Evolutionary conservation across 345 rosid species (phyloP).

Genomic region (Alliaria petiolata): DNA sequence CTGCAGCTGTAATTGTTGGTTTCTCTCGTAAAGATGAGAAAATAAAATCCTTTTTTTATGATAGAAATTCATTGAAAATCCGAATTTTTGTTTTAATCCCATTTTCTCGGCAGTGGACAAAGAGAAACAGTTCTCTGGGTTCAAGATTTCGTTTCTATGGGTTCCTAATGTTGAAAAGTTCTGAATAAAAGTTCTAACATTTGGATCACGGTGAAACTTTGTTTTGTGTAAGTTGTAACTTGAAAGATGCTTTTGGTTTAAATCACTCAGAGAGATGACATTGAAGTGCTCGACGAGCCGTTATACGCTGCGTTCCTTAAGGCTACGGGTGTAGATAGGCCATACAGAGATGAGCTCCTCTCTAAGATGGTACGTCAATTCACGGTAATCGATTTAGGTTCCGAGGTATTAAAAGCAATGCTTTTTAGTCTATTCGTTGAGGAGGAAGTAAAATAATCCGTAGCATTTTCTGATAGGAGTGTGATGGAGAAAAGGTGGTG

Average conservation of each 20-base stretch:
- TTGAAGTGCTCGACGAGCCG: slow-evolving; percentile 75
- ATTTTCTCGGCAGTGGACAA: background rate
- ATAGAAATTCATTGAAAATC: background rate
- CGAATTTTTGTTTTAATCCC: background rate
- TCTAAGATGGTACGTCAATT: slow-evolving; percentile 51
- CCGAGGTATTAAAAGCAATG: background rate
- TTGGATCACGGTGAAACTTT: background rate
- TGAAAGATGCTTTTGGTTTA: background rate
- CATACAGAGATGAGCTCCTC: slow-evolving; percentile 64
- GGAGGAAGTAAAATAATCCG: background rate
- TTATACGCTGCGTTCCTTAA: slow-evolving; percentile 55
- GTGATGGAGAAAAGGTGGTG: slow-evolving; percentile 70
- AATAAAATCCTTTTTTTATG: background rate
- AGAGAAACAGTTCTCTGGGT: background rate
- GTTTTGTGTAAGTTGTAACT: background rate
- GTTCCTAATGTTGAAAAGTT: background rate
- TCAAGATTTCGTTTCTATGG: background rate
- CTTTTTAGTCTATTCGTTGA: background rate
- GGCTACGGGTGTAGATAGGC: slow-evolving; percentile 53
- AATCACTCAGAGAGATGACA: slow-evolving; percentile 61
- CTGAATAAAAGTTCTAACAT: background rate
- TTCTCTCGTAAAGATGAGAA: background rate
- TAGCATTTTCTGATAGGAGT: slow-evolving; percentile 44
- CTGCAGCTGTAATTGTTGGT: background rate
- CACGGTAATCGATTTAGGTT: background rate